Base-by-base conservation (phyloP, 176 grass and related monocot species). In the Carex pumila region DNA sequence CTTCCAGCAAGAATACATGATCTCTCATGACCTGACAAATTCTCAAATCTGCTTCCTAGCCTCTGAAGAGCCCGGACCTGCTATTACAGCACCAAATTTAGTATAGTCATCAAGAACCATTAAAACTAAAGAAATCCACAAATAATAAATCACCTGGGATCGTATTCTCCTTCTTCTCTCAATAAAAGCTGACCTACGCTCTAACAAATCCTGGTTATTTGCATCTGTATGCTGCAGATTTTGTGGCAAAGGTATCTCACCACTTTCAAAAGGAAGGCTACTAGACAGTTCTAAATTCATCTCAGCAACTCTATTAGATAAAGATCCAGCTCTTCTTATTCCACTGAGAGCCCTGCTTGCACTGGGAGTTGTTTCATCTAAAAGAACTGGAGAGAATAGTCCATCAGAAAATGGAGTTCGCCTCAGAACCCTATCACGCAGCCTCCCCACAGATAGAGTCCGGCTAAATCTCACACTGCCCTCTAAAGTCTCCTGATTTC, bases 1-100 rank as follows among this genome's bases (percentile, higher is more conserved):
- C 94, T 90, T 77, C 95, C 93, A 83, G 91, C 91, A 68, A 98
- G 52, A 89, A 95, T 93, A 80, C 95, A 98, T 76, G 93, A 95
- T 79, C 95, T 95, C 41, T 95, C 95, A 55, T 95, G 92, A 78
- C 88, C 92, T 58, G 95, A 93, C 47, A 98, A 87, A 83, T 90
- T 98, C 76, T 97, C 90, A 81, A 94, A 97, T 82, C 96, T 91
- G 37, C 88, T 95, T 86, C 91, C 96, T 85, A 99, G 88, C 86
- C 96, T 87, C 89, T 99, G 96, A 85, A 99, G 96, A 87, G 93
- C 93, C 68, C 91, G 81, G 32, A 99, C 96, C 96, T 98, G 83
- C 32, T 87, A 83, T 52, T 30, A 89, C 21, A 56, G 7, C 73
- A 77, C 12, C 49, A 56, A 49, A 31, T 77, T 77, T 52, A 77